Base-by-base conservation (phyloP, 129 eudicot genomes). In the Saussurea involucrata region DNA sequence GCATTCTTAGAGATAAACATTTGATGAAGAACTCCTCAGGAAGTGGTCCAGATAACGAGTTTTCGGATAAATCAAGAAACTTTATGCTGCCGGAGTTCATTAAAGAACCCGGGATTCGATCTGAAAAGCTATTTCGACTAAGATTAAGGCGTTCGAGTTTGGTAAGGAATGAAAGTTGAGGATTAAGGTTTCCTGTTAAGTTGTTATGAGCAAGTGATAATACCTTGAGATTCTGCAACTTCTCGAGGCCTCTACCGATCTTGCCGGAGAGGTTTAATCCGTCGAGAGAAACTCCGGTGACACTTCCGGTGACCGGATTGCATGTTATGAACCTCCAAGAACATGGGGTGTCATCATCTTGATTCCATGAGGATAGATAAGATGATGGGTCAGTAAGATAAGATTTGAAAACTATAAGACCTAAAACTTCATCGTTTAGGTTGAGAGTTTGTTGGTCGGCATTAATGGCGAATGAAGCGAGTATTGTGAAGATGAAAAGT, bases 401-500 rank as follows among this genome's bases (percentile, higher is more conserved):
- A 22, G 99, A 79, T 81, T 92, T 95, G 87, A 95, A 95, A 57
- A 95, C 99, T 53, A 95, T 83, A 34, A 95, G 91, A 63, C 99
- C 99, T 21, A 92, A 75, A 49, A 95, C 91, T 20, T 95, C 99
- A 44, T 95, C 99, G 53, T 95, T 89, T 11, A 91, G 89, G 25
- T 78, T 84, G 6, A 70, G 64, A 10, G 78, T 2, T 31, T 77
- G 85, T 31, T 77, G 85, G 28, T 73, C 82, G 22, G 73, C 81
- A 66, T 73, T 68, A 28, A 20, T 68, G 33, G 80, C 17, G 28
- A 77, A 58, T n/a, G 85, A 46, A 61, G 86, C 67, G 8, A 81
- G 7, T 46, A 32, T 0, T 13, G 15, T 74, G 66, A 69, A 57
- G 72, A 78, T 73, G 49, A 78, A 76, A 17, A 78, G 64, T 63